Evolutionary conservation across 345 rosid species (phyloP).

Genomic region (Isatis tinctoria): DNA sequence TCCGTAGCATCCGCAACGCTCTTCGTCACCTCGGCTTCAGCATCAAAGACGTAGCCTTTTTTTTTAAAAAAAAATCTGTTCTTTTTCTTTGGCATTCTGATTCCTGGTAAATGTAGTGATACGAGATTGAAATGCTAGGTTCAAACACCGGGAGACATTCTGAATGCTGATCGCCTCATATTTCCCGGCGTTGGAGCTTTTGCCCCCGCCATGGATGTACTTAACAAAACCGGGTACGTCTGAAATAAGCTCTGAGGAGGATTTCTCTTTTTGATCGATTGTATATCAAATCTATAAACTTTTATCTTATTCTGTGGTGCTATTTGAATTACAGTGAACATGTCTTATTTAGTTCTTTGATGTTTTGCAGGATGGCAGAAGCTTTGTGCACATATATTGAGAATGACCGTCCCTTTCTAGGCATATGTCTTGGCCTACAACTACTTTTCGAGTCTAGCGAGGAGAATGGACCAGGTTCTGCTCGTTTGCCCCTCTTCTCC

Average conservation of each 20-base stretch:
- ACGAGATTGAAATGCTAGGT: constrained; percentile 43
- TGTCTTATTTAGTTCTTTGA: background rate
- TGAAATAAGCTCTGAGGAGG: background rate
- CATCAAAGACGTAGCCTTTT: constrained; percentile 59
- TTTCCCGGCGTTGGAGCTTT: constrained; percentile 98
- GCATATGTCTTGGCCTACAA: constrained; percentile 97
- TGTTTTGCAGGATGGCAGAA: constrained; percentile 72
- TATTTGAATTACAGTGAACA: background rate
- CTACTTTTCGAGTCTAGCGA: constrained; percentile 85
- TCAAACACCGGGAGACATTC: constrained; percentile 69
- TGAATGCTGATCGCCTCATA: constrained; percentile 68
- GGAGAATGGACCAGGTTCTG: constrained; percentile 86
- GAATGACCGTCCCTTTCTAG: constrained; percentile 88
- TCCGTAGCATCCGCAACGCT: constrained; percentile 81
- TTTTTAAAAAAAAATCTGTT: background rate
- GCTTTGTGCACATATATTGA: constrained; percentile 72
- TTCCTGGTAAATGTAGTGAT: background rate
- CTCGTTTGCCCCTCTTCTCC: background rate
- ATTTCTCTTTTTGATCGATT: no score
- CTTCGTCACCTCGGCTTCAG: constrained; percentile 71
- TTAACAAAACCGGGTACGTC: constrained; percentile 67
- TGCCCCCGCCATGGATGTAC: constrained; percentile 90
- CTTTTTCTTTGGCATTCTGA: background rate
- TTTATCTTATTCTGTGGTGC: background rate
- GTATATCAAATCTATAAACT: no score